Evolutionary conservation across 495 filamentous ascomycete species (phyloP).

Genomic region (Chaetomidium leptoderma): DNA sequence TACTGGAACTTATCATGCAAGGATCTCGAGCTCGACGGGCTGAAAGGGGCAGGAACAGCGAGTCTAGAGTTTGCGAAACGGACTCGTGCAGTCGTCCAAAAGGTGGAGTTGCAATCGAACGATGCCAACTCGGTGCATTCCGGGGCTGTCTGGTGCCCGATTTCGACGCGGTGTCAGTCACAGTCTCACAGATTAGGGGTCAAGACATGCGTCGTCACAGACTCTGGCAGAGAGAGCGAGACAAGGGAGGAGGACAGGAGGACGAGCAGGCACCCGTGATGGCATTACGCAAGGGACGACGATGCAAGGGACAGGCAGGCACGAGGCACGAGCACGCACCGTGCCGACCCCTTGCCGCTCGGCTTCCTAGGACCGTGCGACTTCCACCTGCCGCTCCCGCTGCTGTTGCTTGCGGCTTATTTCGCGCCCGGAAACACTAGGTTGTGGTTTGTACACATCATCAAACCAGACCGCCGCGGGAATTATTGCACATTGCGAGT

Average conservation of each 20-base stretch:
- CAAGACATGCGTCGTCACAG: too few species aligned
- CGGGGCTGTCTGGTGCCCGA: too few species aligned
- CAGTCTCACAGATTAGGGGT: too few species aligned
- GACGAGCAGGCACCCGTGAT: too few species aligned
- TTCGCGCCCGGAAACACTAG: background rate
- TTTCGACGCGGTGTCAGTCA: too few species aligned
- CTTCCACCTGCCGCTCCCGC: background rate
- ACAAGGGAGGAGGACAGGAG: too few species aligned
- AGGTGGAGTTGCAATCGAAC: background rate
- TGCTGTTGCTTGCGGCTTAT: background rate
- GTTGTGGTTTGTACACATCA: background rate
- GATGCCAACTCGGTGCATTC: background rate
- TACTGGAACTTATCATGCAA: too few species aligned
- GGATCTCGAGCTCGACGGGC: too few species aligned
- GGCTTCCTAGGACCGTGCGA: background rate
- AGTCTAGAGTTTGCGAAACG: background rate
- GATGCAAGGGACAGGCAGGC: conserved; percentile 8
- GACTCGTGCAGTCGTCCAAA: background rate
- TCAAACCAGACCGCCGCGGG: background rate
- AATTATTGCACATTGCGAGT: background rate
- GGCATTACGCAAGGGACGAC: background rate
- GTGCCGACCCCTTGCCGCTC: background rate
- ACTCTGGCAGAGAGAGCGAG: too few species aligned
- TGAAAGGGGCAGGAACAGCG: background rate
- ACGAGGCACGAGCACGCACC: background rate